phyloP scores from a whole-genome alignment of 1,284 basidiomycete genomes.

The Papiliotrema terrestris region DNA sequence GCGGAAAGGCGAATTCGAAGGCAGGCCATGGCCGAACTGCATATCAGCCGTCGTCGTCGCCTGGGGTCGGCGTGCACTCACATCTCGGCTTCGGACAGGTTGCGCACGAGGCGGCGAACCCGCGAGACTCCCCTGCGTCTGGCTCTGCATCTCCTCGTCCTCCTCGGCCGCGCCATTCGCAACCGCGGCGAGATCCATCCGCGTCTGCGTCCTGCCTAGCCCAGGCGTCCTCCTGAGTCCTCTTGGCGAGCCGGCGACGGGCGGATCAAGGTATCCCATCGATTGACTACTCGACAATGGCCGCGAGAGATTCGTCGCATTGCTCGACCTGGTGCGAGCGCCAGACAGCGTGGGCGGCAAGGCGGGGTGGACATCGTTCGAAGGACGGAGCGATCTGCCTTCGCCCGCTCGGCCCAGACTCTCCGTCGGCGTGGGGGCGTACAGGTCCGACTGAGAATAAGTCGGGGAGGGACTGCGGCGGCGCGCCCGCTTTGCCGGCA shows the following conservation, averaged over 20 bases:
- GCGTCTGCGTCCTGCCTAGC: slow-evolving; percentile 6
- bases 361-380: no score
- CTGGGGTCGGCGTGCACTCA: not conserved
- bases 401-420: no score
- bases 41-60: not conserved
- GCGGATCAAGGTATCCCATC: slow-evolving; percentile 29
- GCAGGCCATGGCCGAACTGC: slow-evolving; percentile 5
- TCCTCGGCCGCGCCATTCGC: slow-evolving; percentile 6
- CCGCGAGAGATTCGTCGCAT: slow-evolving; percentile 14
- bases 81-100: not conserved
- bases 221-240: not conserved
- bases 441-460: no score
- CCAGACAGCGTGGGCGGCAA: no score
- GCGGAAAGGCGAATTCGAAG: slow-evolving; percentile 19
- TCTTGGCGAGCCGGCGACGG: slow-evolving; percentile 7
- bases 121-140: not conserved
- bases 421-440: no score
- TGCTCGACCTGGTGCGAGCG: not conserved
- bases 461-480: slow-evolving; percentile 1
- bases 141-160: not conserved
- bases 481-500: not conserved
- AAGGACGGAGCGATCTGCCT: slow-evolving; percentile 1
- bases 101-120: not conserved
- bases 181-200: slow-evolving; percentile 7
- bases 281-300: slow-evolving; percentile 8